phyloP scores from a whole-genome alignment of 495 filamentous ascomycete genomes.

The Penicillium waksmanii region DNA sequence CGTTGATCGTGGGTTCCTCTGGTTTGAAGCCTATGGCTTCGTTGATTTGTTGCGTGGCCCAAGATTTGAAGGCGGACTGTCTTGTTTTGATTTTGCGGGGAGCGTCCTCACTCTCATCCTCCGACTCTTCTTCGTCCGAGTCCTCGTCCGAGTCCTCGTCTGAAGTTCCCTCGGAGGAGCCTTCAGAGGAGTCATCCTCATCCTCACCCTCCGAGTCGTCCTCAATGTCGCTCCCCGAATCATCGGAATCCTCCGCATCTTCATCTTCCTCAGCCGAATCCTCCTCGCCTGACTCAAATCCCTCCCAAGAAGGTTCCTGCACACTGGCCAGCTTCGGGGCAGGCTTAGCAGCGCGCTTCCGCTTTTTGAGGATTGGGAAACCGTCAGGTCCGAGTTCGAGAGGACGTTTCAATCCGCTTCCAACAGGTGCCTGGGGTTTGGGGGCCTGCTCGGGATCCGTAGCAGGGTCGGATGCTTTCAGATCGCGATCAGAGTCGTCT shows the following conservation, averaged over 20 bases:
- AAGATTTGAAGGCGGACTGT: conserved; percentile 84
- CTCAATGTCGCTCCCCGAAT: conserved; percentile 19
- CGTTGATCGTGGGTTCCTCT: conserved; percentile 31
- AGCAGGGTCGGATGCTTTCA: conserved; percentile 25
- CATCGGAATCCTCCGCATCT: conserved; percentile 17
- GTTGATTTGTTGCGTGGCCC: conserved; percentile 87
- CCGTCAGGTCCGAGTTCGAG: conserved; percentile 78
- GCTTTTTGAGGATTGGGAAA: conserved; percentile 77
- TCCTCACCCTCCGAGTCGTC: conserved; percentile 26
- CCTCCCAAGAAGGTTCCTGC: conserved; percentile 61
- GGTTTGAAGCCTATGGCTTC: conserved; percentile 68
- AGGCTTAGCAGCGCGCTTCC: conserved; percentile 45
- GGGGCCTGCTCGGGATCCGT: conserved; percentile 21
- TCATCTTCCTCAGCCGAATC: conserved; percentile 26
- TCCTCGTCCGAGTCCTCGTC: conserved; percentile 27
- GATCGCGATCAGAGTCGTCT: conserved; percentile 42
- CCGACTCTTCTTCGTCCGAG: conserved; percentile 23
- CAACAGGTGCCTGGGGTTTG: conserved; percentile 43
- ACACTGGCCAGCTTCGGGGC: conserved; percentile 34
- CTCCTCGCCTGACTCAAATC: conserved; percentile 57
- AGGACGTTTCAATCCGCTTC: conserved; percentile 85
- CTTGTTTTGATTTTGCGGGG: conserved; percentile 44
- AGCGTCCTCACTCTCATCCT: conserved; percentile 44
- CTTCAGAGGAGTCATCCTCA: conserved; percentile 25
- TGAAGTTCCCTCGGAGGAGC: conserved; percentile 24